Evolutionary conservation across 805 yeast species (phyloP).

Genomic region (Candida suzukii): DNA sequence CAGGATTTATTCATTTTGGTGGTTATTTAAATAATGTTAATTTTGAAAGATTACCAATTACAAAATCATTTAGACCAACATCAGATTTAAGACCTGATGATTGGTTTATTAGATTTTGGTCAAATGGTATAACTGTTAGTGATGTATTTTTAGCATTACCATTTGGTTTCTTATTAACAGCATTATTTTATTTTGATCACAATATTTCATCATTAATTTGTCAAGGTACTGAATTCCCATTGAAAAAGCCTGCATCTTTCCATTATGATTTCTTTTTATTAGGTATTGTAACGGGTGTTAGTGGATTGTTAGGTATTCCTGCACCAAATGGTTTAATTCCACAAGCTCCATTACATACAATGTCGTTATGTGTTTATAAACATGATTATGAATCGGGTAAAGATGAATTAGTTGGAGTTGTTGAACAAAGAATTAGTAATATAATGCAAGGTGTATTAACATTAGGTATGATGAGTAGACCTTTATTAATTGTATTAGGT

Average conservation of each 20-base stretch:
- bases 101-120: conserved; percentile 79
- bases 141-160: conserved; percentile 88
- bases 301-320: conserved; percentile 87
- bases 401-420: conserved; percentile 44
- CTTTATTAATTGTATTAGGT: conserved; percentile 73
- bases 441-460: conserved; percentile 79
- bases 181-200: conserved; percentile 89
- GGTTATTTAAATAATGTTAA: conserved; percentile 54
- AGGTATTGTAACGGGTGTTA: conserved; percentile 79
- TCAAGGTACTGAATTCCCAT: conserved; percentile 73
- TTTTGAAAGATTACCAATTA: conserved; percentile 60
- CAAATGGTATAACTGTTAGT: conserved; percentile 48
- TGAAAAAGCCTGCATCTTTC: conserved; percentile 81
- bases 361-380: conserved; percentile 57
- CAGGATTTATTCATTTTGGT: conserved; percentile 91
- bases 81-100: conserved; percentile 42
- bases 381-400: conserved; percentile 24
- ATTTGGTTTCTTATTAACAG: conserved; percentile 79
- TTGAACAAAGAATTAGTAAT: conserved; percentile 86
- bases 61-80: conserved; percentile 74
- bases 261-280: conserved; percentile 87
- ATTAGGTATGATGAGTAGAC: conserved; percentile 84
- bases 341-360: conserved; percentile 93
- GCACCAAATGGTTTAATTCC: conserved; percentile 97
- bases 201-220: conserved; percentile 92